Conservation (phyloP, 768 basidiomycete species). For the Russula ochroleuca region DNA sequence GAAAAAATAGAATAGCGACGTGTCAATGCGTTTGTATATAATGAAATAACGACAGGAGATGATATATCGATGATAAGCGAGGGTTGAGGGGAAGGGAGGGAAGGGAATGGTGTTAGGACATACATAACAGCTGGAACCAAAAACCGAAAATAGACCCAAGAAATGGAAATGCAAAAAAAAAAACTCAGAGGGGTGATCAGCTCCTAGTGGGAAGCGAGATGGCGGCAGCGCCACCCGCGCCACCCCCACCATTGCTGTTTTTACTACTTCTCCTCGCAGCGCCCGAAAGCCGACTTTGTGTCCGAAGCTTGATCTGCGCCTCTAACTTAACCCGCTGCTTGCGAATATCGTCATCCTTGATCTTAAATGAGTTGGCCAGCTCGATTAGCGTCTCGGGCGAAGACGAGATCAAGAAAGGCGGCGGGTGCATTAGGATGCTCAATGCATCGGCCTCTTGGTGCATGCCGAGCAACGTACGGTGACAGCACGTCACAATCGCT, state of each 20-base stretch:
- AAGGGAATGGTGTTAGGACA: neutral
- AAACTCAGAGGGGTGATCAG: constrained; percentile 3
- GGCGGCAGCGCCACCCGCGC: constrained; percentile 3
- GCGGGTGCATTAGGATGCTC: constrained; percentile 47
- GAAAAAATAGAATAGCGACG: neutral
- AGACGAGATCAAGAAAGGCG: constrained; percentile 50
- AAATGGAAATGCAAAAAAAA: neutral
- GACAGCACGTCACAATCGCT: constrained; percentile 56
- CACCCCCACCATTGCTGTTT: neutral
- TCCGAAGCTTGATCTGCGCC: constrained; percentile 62
- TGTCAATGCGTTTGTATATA: neutral
- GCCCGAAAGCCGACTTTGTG: constrained; percentile 35
- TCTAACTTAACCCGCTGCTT: constrained; percentile 75
- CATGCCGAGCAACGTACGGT: constrained; percentile 53
- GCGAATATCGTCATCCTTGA: constrained; percentile 75
- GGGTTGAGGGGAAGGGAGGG: too few species aligned
- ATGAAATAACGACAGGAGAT: too few species aligned
- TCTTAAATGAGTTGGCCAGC: constrained; percentile 58
- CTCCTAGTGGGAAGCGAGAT: constrained; percentile 32
- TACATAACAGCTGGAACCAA: neutral
- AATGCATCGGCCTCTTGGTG: constrained; percentile 47
- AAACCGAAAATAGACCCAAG: neutral
- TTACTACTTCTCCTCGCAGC: constrained; percentile 9
- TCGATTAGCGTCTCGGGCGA: constrained; percentile 58
- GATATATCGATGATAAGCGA: neutral